Evolutionary conservation across 1,139 yeast species (phyloP).

Genomic region (Zygosaccharomyces sapae): DNA sequence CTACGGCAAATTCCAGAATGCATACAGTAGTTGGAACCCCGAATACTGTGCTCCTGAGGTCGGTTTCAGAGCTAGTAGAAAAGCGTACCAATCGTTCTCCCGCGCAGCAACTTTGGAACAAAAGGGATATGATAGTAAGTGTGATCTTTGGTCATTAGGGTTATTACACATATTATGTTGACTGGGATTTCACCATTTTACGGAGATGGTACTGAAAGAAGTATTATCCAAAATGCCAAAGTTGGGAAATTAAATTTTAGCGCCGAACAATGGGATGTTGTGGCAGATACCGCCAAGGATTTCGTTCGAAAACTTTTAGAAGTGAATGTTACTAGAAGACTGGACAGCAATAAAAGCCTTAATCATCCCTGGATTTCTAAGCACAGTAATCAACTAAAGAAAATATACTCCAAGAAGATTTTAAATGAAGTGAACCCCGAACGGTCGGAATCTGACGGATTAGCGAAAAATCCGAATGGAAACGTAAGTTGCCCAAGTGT

Average conservation of each 20-base stretch:
- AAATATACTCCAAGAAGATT: constrained; percentile 34
- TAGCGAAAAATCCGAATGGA: constrained; percentile 18
- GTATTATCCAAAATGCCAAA: constrained; percentile 41
- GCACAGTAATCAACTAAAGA: constrained; percentile 33
- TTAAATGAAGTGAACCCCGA: too few relatives aligned
- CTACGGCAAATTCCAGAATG: constrained; percentile 40
- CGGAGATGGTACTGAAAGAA: constrained; percentile 41
- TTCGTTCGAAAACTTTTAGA: constrained; percentile 44
- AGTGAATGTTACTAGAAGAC: constrained; percentile 41
- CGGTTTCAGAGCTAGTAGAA: constrained; percentile 39
- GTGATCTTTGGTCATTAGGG: constrained; percentile 67
- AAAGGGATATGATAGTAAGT: constrained; percentile 49
- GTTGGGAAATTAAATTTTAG: constrained; percentile 42
- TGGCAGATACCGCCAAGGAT: constrained; percentile 42
- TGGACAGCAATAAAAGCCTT: constrained; percentile 39
- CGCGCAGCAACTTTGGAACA: constrained; percentile 31
- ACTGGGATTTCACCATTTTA: constrained; percentile 63
- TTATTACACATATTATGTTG: constrained; percentile 51
- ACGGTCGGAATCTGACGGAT: background rate
- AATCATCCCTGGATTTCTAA: constrained; percentile 47
- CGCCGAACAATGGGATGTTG: constrained; percentile 41
- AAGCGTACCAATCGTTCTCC: constrained; percentile 27
- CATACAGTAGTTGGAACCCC: constrained; percentile 59
- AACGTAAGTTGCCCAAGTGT: constrained; percentile 27
- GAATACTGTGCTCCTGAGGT: constrained; percentile 70